Base-by-base conservation (phyloP, 768 basidiomycete species). In the Hypholoma fasciculare region DNA sequence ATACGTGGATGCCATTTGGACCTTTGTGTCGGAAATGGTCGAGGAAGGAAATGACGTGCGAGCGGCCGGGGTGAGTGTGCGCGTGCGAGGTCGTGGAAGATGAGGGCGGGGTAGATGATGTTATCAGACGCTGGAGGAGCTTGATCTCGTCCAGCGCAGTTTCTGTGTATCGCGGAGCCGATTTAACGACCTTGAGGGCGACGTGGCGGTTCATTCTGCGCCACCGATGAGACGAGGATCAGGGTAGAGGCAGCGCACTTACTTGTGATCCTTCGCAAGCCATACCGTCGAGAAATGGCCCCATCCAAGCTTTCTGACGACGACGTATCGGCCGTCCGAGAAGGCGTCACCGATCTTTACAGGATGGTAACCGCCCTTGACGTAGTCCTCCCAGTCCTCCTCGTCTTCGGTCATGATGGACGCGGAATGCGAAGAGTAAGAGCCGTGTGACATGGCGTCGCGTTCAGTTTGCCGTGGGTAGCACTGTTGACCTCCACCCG, bases 81-180 rank as follows among this genome's bases (percentile, higher is more conserved):
- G 88, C 79, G 8, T 85, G 86, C 1, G 78, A 83, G 0, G 79
- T 74, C 0, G 83, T 83, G 54, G 83, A 77, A 0, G 74, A 70
- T 36, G 78, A 69, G 20, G 82, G 82, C 0, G 86, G 87, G 0
- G 84, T 77, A 59, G 87, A 79, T 17, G 94, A 92, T 7, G 91
- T 91, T 74, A 96, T 96, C 64, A 98, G 88, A 7, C 96, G 89
- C 67, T 98, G 95, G 17, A 98, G 84, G 2, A 99, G 89, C 71
- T 98, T 98, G 76, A 99, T 98, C 77, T 99, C 97, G 77, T 99
- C 97, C 36, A 98, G 79, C 0, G 97, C 97, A 0, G 97, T 99
- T 70, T 99, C 96, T 0, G 96, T 99, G 74, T 99, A 99, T 49
- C 97, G 82, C 0, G 89, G 87, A 0, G 96, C 97, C 14, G 96